Evolutionary conservation across 2,329 filamentous ascomycete species (phyloP), one percentile per base, ranked within the genome.

Genomic region (Botrytis galanthina): DNA sequence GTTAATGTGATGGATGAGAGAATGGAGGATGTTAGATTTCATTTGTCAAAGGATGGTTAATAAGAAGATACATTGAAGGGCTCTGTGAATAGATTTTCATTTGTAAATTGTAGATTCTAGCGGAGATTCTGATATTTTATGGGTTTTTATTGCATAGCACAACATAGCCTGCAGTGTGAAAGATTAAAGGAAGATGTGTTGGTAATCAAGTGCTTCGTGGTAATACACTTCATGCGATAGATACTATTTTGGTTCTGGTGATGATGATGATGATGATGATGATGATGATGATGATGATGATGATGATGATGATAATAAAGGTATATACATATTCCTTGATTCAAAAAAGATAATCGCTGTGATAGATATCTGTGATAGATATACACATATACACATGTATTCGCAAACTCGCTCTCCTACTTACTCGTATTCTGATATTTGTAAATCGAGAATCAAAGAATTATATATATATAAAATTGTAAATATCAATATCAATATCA

Each of bases 1-100:
- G 20, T 32, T 57, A 20, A 48, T 51, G 1, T 71, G 54, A 32
- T 29, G 14, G 51, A 54, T 54, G n/a, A 29, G n/a, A 39, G 14
- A 32, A 42, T 8, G 37, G n/a, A 44, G 37, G 12, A 14, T 42
- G n/a, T 32, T 32, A 16, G 18, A 18, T 64, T 66, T 66, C 39
- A 67, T 72, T 66, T 72, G 61, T 67, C 44, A 20, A 29, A 67
- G n/a, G 46, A 67, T 61, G 54, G 51, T 39, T 14, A 46, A 57
- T 57, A 22, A n/a, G 39, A 57, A 37, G 64, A 54, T 14, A 54
- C 32, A 20, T 60, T 59, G 6, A 70, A 18, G 10, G 20, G 46
- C 26, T 57, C 29, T 32, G 48, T 32, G 48, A n/a, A 32, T 32
- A 48, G 20, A 69, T 16, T 42, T 68, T 69, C 46, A 37, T 69